Conservation (phyloP, 1,139 yeast genomes). For the Geotrichum europaeum region DNA sequence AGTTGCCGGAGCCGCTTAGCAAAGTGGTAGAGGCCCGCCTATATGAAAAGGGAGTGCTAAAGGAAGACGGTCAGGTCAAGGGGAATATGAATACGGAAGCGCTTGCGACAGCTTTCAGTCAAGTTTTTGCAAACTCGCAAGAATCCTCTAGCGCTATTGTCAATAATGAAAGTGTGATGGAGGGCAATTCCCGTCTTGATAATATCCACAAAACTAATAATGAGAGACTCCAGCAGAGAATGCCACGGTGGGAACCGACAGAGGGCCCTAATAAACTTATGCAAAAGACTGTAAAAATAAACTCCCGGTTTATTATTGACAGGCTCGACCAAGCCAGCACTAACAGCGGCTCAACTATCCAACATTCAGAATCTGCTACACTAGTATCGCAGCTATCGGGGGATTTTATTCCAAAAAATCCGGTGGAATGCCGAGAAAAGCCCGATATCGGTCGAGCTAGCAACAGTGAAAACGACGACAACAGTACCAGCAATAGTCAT, state of each 20-base stretch:
- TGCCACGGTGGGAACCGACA: background rate
- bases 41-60: background rate
- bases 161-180: background rate
- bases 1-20: background rate
- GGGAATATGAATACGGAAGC: background rate
- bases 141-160: background rate
- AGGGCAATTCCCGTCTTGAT: background rate
- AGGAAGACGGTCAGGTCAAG: background rate
- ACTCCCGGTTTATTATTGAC: background rate
- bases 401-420: background rate
- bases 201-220: background rate
- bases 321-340: background rate
- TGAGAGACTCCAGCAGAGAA: background rate
- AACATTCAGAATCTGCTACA: background rate
- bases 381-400: background rate
- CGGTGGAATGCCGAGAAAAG: background rate
- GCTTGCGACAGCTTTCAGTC: background rate
- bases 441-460: background rate
- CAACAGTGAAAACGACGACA: background rate
- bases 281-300: background rate
- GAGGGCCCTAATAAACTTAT: background rate
- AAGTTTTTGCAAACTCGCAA: background rate
- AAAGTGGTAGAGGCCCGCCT: background rate
- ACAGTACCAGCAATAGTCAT: background rate
- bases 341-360: background rate